Base-by-base conservation (phyloP, 2,329 filamentous ascomycete genomes). In the Colletotrichum siamense region DNA sequence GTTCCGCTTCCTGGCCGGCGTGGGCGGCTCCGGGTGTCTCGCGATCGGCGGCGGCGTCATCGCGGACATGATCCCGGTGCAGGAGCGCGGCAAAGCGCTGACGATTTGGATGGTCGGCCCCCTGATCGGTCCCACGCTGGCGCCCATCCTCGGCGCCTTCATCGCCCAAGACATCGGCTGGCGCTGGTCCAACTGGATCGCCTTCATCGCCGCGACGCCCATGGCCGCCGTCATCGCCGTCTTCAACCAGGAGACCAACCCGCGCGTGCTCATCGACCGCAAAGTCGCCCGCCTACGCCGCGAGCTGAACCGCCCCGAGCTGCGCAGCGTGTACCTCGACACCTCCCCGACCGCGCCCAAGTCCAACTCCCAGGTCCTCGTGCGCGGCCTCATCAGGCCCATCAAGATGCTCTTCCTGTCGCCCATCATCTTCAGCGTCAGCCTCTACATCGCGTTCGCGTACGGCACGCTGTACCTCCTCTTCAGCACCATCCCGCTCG, bases 1-100 rank as follows among this genome's bases (percentile, higher is more conserved):
- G 3, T 94, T 92, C 79, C 87, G 91, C 15, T 91, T 92, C 80
- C 82, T 92, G 61, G 89, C 89, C 5, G 93, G 92, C 0, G 82
- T 94, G 4, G 90, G 91, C 6, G 92, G 91, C 2, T 89, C 87
- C 2, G 89, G 87, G 2, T 88, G 87, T 55, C 83, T 91, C 82
- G 88, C 92, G 64, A 82, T 92, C 24, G 90, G 89, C 28, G 90
- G 89, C 3, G 90, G 87, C 9, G 86, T 91, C 44, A 90, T 91
- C 70, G 86, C 88, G 7, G 91, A 92, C 79, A 80, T 91, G n/a
- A 88, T 91, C 79, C 85, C 85, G 16, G 81, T 88, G 36, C 84
- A 87, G 75, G 81, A 87, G 79, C 84, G 89, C 71, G 86, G 90
- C 18, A 83, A 84, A 24, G 88, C 89, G 61, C 87, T 90, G 75